These are phyloP conservation scores for Pontederia paniculata DNA, from an alignment of 176 grass and related monocot genomes.

Conservation along the genomic window DNA sequence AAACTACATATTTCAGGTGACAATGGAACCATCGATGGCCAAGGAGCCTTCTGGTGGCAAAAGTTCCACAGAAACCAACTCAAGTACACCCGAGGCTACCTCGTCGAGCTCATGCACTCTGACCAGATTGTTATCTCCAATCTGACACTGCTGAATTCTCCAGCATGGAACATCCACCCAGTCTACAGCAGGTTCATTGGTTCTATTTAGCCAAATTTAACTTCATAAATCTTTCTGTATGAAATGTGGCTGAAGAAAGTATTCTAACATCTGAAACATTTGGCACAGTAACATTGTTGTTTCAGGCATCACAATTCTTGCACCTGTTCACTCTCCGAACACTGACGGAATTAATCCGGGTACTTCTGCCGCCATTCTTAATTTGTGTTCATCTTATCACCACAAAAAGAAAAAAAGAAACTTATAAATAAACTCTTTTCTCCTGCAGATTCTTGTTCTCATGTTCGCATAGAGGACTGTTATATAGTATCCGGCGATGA, in stretches of 20 bases:
- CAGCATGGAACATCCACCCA: slow-evolving; percentile 89
- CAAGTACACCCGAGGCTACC: slow-evolving; percentile 82
- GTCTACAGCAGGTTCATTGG: slow-evolving; percentile 58
- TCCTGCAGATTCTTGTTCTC: slow-evolving; percentile 55
- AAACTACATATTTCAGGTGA: slow-evolving; percentile 21
- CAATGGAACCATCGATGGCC: slow-evolving; percentile 87
- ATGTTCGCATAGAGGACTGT: slow-evolving; percentile 89
- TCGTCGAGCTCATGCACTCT: slow-evolving; percentile 59
- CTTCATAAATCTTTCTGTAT: background rate
- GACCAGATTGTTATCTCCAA: slow-evolving; percentile 74
- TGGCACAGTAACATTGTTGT: slow-evolving; percentile 47
- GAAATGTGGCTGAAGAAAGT: too few relatives aligned
- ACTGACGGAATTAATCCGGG: slow-evolving; percentile 93
- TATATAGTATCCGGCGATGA: slow-evolving; percentile 94
- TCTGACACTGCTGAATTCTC: slow-evolving; percentile 72
- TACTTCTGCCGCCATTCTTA: background rate
- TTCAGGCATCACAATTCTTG: slow-evolving; percentile 63
- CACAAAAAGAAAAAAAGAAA: background rate
- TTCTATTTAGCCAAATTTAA: background rate
- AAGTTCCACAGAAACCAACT: slow-evolving; percentile 68
- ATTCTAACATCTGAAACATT: background rate
- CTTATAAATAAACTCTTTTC: background rate
- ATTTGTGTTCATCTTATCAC: background rate
- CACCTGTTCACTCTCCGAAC: slow-evolving; percentile 66
- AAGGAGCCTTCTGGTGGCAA: slow-evolving; percentile 77